Evolutionary conservation across 2,329 filamentous ascomycete species (phyloP).

Genomic region (Clarireedia hainanense): DNA sequence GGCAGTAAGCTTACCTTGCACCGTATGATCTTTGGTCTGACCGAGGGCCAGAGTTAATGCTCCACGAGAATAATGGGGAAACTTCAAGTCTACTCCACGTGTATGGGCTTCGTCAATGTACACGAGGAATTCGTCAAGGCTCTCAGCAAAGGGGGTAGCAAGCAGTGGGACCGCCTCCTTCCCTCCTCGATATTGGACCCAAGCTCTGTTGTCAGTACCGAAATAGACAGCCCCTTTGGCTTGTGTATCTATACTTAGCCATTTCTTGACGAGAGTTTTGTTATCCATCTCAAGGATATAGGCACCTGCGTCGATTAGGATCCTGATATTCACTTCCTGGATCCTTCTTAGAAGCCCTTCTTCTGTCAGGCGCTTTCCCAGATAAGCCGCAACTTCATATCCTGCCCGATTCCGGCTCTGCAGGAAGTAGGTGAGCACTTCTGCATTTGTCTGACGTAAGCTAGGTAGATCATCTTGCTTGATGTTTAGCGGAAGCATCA

Average conservation of each 20-base stretch:
- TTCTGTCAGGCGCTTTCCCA: constrained; percentile 37
- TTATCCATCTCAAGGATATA: constrained; percentile 55
- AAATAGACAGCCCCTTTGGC: constrained; percentile 14
- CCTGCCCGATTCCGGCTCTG: constrained; percentile 38
- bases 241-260: constrained; percentile 15
- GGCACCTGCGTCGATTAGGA: constrained; percentile 58
- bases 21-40: constrained; percentile 37
- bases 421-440: constrained; percentile 53
- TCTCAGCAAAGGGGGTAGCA: constrained; percentile 18
- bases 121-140: constrained; percentile 18
- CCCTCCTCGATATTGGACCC: constrained; percentile 14
- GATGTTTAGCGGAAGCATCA: constrained; percentile 53
- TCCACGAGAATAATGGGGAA: constrained; percentile 13
- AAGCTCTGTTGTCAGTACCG: constrained; percentile 15
- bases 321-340: constrained; percentile 32
- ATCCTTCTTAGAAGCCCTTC: constrained; percentile 32
- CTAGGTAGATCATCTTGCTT: constrained; percentile 49
- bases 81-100: constrained; percentile 22
- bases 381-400: constrained; percentile 33
- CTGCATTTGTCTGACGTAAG: constrained; percentile 53
- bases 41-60: constrained; percentile 21
- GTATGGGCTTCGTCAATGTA: constrained; percentile 25
- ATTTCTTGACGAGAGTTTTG: constrained; percentile 12
- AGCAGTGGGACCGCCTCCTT: constrained; percentile 14
- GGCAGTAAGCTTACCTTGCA: constrained; percentile 32